Conservation (phyloP, 2,329 filamentous ascomycete species). For the Cladophialophora bantiana region DNA sequence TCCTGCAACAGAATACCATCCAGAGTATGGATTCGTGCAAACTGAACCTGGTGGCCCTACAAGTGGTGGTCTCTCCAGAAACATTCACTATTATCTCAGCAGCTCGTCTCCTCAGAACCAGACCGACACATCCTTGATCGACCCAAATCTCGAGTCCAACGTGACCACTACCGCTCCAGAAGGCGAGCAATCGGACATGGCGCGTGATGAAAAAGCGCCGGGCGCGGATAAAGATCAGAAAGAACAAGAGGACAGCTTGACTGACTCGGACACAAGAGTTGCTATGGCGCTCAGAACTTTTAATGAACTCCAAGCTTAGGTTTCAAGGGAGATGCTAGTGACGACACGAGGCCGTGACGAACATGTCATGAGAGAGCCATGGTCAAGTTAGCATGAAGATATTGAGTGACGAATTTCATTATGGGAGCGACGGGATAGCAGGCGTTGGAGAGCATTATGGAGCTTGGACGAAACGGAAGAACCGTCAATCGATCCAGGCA, state of each 20-base stretch:
- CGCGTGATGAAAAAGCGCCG: neutral
- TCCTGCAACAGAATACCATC: conserved; percentile 23
- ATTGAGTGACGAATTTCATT: conserved; percentile 2
- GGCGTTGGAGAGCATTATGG: neutral
- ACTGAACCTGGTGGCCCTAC: conserved; percentile 14
- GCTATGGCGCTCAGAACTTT: conserved; percentile 33
- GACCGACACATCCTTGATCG: conserved; percentile 33
- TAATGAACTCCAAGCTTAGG: conserved; percentile 28
- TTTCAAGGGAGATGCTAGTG: neutral
- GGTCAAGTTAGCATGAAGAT: conserved; percentile 2
- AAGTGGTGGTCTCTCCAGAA: conserved; percentile 13
- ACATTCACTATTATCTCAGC: conserved; percentile 24
- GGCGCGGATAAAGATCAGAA: conserved; percentile 16
- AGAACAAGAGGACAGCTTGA: conserved; percentile 22
- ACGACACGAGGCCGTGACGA: neutral
- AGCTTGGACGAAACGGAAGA: neutral
- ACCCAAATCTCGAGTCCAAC: conserved; percentile 35
- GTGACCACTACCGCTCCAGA: conserved; percentile 22
- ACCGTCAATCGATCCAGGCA: neutral
- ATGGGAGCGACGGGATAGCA: neutral
- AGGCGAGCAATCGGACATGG: conserved; percentile 7
- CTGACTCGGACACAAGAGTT: conserved; percentile 30
- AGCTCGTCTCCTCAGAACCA: conserved; percentile 25
- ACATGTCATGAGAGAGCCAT: conserved; percentile 3
- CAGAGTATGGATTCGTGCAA: conserved; percentile 35